Base-by-base conservation (phyloP, 139 green algal genomes). In the Pycnococcus provasolii region DNA sequence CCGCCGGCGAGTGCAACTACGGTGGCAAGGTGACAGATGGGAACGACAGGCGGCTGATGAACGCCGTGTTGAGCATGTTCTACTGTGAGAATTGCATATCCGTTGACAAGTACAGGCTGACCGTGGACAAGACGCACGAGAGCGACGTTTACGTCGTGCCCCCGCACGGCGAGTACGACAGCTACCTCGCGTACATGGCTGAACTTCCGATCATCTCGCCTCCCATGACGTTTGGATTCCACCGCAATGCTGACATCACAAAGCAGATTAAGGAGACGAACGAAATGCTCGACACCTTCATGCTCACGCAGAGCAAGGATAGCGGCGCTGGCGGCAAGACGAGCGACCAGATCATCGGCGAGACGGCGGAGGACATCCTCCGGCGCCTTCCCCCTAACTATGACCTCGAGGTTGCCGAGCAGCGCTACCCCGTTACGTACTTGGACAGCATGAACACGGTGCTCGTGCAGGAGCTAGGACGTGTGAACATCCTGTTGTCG, bases 361-460 rank as follows among this genome's bases (percentile, higher is more conserved):
- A 62, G 37, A 68, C 79, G 37, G 57, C 68, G 11, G 72, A 50
- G 41, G 79, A 80, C 42, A 77, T 84, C 6, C 59, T 78, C 2
- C 11, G 3, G n/a, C 60, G 58, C 11, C 45, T 82, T 44, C 76
- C 79, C 3, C 26, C 62, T 6, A 62, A 82, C 40, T 80, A 76
- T 64, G 78, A 81, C 65, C 62, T 78, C 64, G 85, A 92, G 61
- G 73, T 68, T 2, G 84, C 87, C 43, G 64, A 80, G 59, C 5
- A 46, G 42, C 63, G 70, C 6, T 90, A 84, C 79, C 83, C 86
- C 0, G 80, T 88, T 53, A 77, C 81, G 70, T 92, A 92, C 83
- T 79, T 81, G 74, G 84, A 92, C 66, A 81, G 63, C 52, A 92
- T 92, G 78, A 92, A 92, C 77, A 90, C 85, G 3, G 86, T 91